A percentile compares a stretch with the other conserved stretches of the same genome.
Conservation (phyloP, 202 grass and related monocot genomes). For the Panicum hallii region DNA sequence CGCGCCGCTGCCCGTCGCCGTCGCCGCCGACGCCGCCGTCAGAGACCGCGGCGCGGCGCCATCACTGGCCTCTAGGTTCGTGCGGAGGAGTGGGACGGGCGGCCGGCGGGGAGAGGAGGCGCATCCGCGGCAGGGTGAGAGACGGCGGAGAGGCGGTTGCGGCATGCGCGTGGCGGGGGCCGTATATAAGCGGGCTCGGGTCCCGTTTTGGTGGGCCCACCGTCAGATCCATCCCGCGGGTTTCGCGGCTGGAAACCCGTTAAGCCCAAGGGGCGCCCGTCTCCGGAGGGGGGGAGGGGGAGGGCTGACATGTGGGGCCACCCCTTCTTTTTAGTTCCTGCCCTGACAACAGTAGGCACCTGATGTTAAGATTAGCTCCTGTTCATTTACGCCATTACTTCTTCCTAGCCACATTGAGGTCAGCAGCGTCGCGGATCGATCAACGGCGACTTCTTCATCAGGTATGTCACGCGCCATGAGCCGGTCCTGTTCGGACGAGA, state of each 20-base stretch:
- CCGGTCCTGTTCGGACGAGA: not conserved
- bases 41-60: constrained; percentile 15
- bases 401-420: not conserved
- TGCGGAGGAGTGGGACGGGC: not conserved
- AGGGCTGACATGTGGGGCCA: constrained; percentile 19
- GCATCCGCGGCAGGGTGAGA: not conserved
- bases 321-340: not conserved
- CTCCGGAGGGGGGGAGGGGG: not conserved
- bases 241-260: not conserved
- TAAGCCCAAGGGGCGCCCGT: not conserved
- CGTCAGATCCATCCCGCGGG: not conserved
- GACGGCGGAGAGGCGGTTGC: not conserved
- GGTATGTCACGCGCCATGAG: not conserved
- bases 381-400: not conserved
- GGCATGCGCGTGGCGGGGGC: not conserved
- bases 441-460: not conserved
- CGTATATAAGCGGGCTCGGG: not conserved
- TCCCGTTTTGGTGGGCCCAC: no score
- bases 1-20: not conserved
- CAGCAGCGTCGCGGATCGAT: not conserved
- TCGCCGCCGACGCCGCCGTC: constrained; percentile 6
- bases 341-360: not conserved
- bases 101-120: not conserved
- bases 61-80: not conserved
- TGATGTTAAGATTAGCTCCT: constrained; percentile 37